Base-by-base conservation (phyloP, 345 rosid species). In the Eucalyptus urophylla region DNA sequence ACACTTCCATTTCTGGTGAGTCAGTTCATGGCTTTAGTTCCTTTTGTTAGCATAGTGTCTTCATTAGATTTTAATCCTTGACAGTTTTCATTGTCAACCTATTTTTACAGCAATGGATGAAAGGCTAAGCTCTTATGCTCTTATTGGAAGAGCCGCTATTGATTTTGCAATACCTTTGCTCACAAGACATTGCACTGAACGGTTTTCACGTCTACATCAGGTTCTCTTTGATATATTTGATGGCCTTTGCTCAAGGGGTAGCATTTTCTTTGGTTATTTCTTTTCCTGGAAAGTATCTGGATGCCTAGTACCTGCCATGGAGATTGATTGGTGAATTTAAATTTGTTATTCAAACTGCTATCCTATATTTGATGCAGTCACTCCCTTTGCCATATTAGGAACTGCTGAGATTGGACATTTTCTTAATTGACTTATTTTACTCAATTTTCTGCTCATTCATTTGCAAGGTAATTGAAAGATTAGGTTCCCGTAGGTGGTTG, bases 101-200 rank as follows among this genome's bases (percentile, higher is more conserved):
- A 69, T 92, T 65, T 89, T 92, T 93, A 90, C 96, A 98, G 99
- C 97, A 58, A 98, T 98, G 99, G 97, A 98, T 89, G 99, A 97
- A 91, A 95, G 99, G 88, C 93, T 98, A 91, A 95, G 94, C 89
- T 97, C 99, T 76, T 98, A 98, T 95, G 99, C 99, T 60, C 98
- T 98, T 91, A 96, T 98, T 90, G 99, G 96, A 67, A 95, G 99
- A 95, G 98, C 97, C 86, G 94, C 99, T 88, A 93, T 94, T 87
- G 98, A 95, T 93, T 91, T 93, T 87, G 95, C 99, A 91, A 91
- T 97, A 92, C 99, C 98, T 76, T 94, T 95, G 85, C 96, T 98
- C 69, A 92, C 95, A 65, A 92, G 96, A 88, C 89, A 91, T 50
- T 95, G 97, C 90, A 89, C 97, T 31, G 99, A 96, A 90, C 95